Evolutionary conservation across 208 protist species (phyloP).

Genomic region (Strigomonas oncopelti): DNA sequence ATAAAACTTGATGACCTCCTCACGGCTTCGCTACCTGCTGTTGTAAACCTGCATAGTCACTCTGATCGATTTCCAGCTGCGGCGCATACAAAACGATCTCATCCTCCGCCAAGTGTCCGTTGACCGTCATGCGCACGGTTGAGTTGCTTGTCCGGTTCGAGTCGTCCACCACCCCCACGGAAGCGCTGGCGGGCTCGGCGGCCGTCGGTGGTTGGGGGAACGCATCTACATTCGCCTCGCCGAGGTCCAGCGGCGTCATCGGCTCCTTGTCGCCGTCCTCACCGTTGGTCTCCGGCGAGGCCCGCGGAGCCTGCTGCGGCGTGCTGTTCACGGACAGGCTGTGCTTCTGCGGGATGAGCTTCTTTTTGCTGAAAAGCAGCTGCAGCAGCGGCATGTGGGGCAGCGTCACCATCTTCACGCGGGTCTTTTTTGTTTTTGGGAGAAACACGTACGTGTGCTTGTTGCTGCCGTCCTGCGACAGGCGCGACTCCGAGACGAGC

Average conservation of each 20-base stretch:
- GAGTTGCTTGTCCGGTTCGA: conserved; percentile 18
- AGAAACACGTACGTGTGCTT: conserved; percentile 77
- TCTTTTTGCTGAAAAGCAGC: conserved; percentile 50
- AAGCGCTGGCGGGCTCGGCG: background rate
- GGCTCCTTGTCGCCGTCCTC: conserved; percentile 12
- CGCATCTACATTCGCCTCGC: conserved; percentile 2
- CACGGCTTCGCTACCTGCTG: background rate
- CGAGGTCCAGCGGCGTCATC: conserved; percentile 49
- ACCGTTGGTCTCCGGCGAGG: background rate
- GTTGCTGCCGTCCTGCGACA: conserved; percentile 35
- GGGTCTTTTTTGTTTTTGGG: conserved; percentile 41
- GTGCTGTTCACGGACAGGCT: conserved; percentile 40
- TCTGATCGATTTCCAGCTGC: conserved; percentile 15
- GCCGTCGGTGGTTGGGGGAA: background rate
- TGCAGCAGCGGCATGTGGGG: conserved; percentile 57
- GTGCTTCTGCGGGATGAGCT: conserved; percentile 38
- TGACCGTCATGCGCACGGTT: conserved; percentile 33
- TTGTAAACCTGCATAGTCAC: background rate
- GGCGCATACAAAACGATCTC: conserved; percentile 41
- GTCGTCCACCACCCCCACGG: background rate
- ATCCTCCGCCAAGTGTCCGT: conserved; percentile 17
- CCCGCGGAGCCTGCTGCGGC: conserved; percentile 32
- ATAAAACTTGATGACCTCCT: background rate
- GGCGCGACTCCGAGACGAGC: conserved; percentile 56
- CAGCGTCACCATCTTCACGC: conserved; percentile 27